Evolutionary conservation across 257 asterid genomes (phyloP).

Genomic region (Solanum medicagineum): DNA sequence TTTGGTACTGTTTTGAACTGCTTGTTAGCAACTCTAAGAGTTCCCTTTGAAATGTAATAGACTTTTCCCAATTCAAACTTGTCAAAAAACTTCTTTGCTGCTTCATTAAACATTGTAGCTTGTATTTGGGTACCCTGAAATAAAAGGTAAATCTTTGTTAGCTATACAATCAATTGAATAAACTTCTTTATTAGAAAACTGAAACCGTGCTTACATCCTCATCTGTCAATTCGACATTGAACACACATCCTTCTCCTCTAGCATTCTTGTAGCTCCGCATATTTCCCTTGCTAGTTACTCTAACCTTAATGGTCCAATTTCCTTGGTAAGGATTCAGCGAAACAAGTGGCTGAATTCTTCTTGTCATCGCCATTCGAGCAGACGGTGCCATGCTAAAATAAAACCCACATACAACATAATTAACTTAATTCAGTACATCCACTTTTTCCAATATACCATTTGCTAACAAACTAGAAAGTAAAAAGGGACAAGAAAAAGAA

Average conservation of each 20-base stretch:
- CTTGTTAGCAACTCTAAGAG: slow-evolving; percentile 74
- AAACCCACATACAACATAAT: not conserved
- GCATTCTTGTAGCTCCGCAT: slow-evolving; percentile 70
- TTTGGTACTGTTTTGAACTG: slow-evolving; percentile 75
- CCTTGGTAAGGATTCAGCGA: slow-evolving; percentile 93
- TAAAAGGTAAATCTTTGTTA: not conserved
- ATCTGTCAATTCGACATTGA: slow-evolving; percentile 92
- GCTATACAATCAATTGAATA: not conserved
- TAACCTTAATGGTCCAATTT: slow-evolving; percentile 79
- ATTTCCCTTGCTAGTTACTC: slow-evolving; percentile 73
- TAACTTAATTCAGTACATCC: not conserved
- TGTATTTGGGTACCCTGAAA: slow-evolving; percentile 95
- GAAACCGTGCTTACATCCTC: slow-evolving; percentile 58
- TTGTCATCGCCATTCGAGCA: slow-evolving; percentile 77
- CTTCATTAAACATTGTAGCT: slow-evolving; percentile 95
- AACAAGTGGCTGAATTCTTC: slow-evolving; percentile 77
- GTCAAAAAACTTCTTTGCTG: slow-evolving; percentile 82
- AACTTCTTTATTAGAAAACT: not conserved
- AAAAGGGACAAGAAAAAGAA: not conserved
- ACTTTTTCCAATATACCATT: not conserved
- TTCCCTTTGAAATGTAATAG: slow-evolving; percentile 85
- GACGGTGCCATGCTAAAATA: slow-evolving; percentile 64
- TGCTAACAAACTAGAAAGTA: not conserved
- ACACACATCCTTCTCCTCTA: slow-evolving; percentile 93
- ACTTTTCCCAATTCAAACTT: slow-evolving; percentile 87